Base-by-base conservation (phyloP, 768 basidiomycete species). In the Suillus fuscotomentosus region DNA sequence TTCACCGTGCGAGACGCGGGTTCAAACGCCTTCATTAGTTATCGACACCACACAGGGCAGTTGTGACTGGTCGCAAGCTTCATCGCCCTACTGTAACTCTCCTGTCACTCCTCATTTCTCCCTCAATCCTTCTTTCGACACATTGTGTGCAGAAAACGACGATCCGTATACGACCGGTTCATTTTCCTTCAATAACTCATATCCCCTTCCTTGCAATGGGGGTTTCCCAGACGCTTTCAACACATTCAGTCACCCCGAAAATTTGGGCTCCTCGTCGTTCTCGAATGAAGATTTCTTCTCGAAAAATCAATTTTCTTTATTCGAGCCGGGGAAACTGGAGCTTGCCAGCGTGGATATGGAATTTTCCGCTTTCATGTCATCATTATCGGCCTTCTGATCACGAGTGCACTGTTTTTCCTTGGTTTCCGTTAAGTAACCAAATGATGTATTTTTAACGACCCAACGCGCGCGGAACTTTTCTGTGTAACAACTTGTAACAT, bases 51-150 rank as follows among this genome's bases (percentile, higher is more conserved):
- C 77, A 7, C 83, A 77, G 71, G 17, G 17, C 53, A 55, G 42
- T 42, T 51, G 43, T 57, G 78, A 79, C 47, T 85, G 83, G 83
- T 77, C 78, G 10, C 75, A 79, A 22, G 15, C 64, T 53, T 79
- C 83, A 5, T 82, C 82, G 2, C 81, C 84, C 0, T 69, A 78
- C 31, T 78, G 81, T 42, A 83, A 80, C 66, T 73, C 77, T 3
- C 83, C 84, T 1, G 64, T 76, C 6, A 81, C 83, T 5, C 82
- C 83, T 7, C 80, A 70, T 76, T 74, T 53, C 38, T 68, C 43
- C 72, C 81, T 73, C 69, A 78, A 72, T 27, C 64, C 66, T 5
- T 71, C 72, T 17, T 68, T 74, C 45, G 74, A 76, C 45, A 66
- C 70, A 39, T 48, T 57, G 3, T 31, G 56, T 7, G 47, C 70